Base-by-base conservation (phyloP, 2,329 filamentous ascomycete species). In the Paramyrothecium roridum region DNA sequence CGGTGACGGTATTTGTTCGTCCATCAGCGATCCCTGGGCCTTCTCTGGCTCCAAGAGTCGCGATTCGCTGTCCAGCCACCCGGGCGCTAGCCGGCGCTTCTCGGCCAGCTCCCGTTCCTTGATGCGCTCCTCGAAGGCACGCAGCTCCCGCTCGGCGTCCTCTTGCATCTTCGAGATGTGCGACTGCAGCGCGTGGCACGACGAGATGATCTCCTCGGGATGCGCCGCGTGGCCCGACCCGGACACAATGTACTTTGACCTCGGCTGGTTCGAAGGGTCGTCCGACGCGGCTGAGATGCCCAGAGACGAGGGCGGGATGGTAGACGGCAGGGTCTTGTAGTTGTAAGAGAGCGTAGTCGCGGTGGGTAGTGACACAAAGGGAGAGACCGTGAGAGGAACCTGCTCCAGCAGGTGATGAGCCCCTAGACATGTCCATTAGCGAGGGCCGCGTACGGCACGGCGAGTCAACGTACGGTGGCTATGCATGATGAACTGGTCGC, bases 301-400 rank as follows among this genome's bases (percentile, higher is more conserved):
- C 21, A 73, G 58, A 23, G 66, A 61, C 2, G 73, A 71, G 3
- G 72, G 66, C 2, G 95, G 93, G 0, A 98, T 84, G 2, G 91
- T 89, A 1, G 91, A 93, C 0, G 93, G 91, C 68, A 98, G 88
- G 12, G 86, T 83, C 70, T 93, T 93, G 82, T 97, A 98, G 63
- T 91, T 96, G 78, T 98, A 98, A 22, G 95, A 93, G 8, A 99
- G 85, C 1, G 93, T 96, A 20, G 93, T 90, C 23, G 93, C 89
- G 30, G 90, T 88, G 12, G 95, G 95, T 33, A 99, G 87, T 57
- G 88, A 89, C 65, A 98, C 85, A 77, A 97, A 97, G 23, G 95
- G 95, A 3, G 93, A 97, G 48, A 98, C 92, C 51, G 92, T 96
- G 54, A 99, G 79, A 30, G 95, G 92, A 45, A 98, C 86, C 76